Base-by-base conservation (phyloP, 148 eudicot species). In the Chenopodium album region DNA sequence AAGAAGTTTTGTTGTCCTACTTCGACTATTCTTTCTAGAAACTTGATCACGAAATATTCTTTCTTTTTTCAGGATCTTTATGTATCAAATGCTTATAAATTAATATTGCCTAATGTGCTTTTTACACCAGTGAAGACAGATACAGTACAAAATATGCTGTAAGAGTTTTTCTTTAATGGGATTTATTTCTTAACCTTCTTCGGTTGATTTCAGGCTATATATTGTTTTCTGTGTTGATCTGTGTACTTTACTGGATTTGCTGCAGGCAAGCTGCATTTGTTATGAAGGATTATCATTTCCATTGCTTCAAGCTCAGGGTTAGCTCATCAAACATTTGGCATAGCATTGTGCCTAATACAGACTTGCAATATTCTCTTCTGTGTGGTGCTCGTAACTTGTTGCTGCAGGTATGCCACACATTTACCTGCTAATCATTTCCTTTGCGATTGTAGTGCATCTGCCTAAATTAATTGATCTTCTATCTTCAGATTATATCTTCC, bases 401-500 rank as follows among this genome's bases (percentile, higher is more conserved):
- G 79, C 91, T 90, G 78, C 94, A 91, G 97, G 98, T 95, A 87
- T 54, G 34, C 56, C 65, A 37, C 46, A 48, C 23, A 20, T 66
- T 9, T 16, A 48, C 29, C 28, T 79, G 17, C 75, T 65, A 9
- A 50, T 9, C 44, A 19, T 65, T 11, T 29, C 23, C 76, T 0
- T 46, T 23, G 20, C 10, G 4, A 26, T 2, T 14, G 48, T 78
- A n/a, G 59, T 26, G 23, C 76, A 31, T 75, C 67, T 85, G 64
- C 54, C 62, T 65, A 23, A 67, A 56, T 59, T 71, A 14, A 65
- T 60, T 76, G 14, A 7, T 85, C 41, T 34, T 52, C 50, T 85
- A 79, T 79, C 83, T 89, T 75, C 92, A 93, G 98, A 92, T 91
- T 56, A 90, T 96, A 86, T 82, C 26, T 90, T 90, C 93, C 0